These are phyloP conservation scores for Fragilaria crotonensis DNA, from an alignment of 108 stramenopile species.

Conservation along the genomic window DNA sequence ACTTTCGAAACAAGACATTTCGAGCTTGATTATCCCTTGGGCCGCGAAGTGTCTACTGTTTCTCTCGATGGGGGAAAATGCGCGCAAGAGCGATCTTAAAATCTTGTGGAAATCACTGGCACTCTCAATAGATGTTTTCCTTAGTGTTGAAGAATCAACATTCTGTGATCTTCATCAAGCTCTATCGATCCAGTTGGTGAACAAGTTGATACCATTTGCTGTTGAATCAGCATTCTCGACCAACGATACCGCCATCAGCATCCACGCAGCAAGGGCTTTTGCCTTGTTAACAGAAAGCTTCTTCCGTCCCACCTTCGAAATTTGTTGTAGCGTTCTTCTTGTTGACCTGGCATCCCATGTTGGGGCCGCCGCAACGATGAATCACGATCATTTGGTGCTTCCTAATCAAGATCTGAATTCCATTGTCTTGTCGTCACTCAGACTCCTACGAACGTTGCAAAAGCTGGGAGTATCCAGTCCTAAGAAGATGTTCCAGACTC, in stretches of 20 bases:
- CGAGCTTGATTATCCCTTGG: not conserved
- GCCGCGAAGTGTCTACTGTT: not conserved
- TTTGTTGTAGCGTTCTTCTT: conserved; percentile 22
- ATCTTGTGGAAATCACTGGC: not conserved
- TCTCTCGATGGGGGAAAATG: not conserved
- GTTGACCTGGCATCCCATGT: conserved; percentile 7
- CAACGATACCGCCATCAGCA: not conserved
- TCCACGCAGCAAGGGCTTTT: not conserved
- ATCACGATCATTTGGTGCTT: not conserved
- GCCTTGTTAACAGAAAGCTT: conserved; percentile 16
- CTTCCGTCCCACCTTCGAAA: conserved; percentile 30
- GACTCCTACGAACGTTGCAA: conserved; percentile 6
- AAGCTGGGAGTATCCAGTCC: conserved; percentile 21
- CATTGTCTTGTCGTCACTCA: conserved; percentile 12
- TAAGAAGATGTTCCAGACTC: conserved; percentile 31
- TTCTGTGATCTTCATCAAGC: not conserved
- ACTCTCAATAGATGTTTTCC: not conserved
- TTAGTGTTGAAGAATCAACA: not conserved
- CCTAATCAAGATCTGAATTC: not conserved
- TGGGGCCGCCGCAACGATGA: not conserved
- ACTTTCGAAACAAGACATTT: not conserved
- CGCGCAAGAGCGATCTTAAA: not conserved
- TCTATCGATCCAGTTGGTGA: conserved; percentile 18
- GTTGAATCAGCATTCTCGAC: conserved; percentile 2
- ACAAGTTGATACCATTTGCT: conserved; percentile 34